Evolutionary conservation across 257 asterid genomes (phyloP), one percentile per base, ranked within the genome.

Genomic region (Nicotiana sylvestris): DNA sequence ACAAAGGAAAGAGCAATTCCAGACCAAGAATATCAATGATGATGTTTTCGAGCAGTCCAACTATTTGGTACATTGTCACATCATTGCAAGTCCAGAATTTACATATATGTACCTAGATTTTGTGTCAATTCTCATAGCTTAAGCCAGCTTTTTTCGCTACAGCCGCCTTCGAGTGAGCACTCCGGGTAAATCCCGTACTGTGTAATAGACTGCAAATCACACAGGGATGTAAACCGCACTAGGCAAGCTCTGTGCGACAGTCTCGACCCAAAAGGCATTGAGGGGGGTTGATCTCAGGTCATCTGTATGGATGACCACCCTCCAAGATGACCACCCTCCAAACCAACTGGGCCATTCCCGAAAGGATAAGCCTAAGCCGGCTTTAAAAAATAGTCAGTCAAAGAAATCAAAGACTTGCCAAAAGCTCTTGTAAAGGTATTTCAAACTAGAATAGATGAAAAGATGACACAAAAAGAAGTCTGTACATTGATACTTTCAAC

Each of bases 1-100:
- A 76, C 80, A 76, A 51, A 53, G 65, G 80, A 76, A 76, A 76
- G 80, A 76, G 30, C 46, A 76, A 29, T 51, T 29, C 80, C 27
- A 76, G 80, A 76, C 65, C 64, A 76, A 76, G 62, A 51, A 74
- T 13, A 74, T 74, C 80, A 51, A 15, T 76, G 9, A 62, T 51
- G 16, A 27, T 51, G 79, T 62, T 76, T 51, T 74, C 62, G 64
- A 76, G 55, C 21, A 51, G 16, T 51, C 46, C 80, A 51, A 76
- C 30, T 27, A 3, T 76, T 51, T 51, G 64, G 64, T 76, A 53
- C 64, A 51, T 76, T 76, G 80, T 76, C 80, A 51, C 80, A 51
- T 76, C 80, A 76, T 51, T 76, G 65, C 27, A 51, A 27, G 25
- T 51, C 65, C 65, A 76, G 46, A 76, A 51, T 76, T 76, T 51